Conservation (phyloP, 2,329 filamentous ascomycete genomes). For the Calonectria ilicicola region DNA sequence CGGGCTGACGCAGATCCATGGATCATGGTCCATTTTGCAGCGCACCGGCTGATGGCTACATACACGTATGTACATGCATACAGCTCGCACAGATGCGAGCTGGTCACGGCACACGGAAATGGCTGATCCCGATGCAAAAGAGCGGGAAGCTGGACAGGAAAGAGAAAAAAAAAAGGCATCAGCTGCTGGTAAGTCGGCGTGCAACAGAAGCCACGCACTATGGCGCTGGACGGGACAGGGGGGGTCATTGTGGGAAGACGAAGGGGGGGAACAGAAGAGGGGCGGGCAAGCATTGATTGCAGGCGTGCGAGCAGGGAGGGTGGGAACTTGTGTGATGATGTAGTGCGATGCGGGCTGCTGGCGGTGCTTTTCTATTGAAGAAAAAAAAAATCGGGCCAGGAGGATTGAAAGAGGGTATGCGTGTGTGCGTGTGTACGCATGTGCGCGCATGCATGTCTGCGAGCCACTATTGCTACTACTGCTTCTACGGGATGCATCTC, state of each 20-base stretch:
- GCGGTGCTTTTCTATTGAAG: slow-evolving; percentile 5
- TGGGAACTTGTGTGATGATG: slow-evolving; percentile 10
- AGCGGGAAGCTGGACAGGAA: neutral
- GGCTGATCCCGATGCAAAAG: slow-evolving; percentile 1
- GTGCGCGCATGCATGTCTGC: neutral
- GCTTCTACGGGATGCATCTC: too few relatives aligned
- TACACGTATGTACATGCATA: neutral
- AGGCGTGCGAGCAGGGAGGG: slow-evolving; percentile 2
- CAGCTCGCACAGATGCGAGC: neutral
- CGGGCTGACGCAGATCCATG: slow-evolving; percentile 3
- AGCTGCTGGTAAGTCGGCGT: slow-evolving; percentile 29
- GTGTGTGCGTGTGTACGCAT: neutral
- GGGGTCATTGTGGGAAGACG: slow-evolving; percentile 13
- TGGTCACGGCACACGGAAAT: neutral
- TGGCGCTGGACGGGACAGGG: slow-evolving; percentile 38
- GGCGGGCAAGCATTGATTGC: neutral
- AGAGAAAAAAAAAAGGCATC: neutral
- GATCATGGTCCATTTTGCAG: neutral
- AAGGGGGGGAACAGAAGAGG: slow-evolving; percentile 2
- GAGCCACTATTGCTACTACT: too few relatives aligned
- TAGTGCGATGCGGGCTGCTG: neutral
- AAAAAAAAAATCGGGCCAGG: neutral
- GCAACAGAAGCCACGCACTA: slow-evolving; percentile 37
- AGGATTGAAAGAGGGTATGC: too few relatives aligned
- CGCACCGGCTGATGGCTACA: neutral